Evolutionary conservation across 371 early-diverging fungal species (phyloP), one percentile per base, ranked within the genome.

Genomic region (Capniomyces stellatus): DNA sequence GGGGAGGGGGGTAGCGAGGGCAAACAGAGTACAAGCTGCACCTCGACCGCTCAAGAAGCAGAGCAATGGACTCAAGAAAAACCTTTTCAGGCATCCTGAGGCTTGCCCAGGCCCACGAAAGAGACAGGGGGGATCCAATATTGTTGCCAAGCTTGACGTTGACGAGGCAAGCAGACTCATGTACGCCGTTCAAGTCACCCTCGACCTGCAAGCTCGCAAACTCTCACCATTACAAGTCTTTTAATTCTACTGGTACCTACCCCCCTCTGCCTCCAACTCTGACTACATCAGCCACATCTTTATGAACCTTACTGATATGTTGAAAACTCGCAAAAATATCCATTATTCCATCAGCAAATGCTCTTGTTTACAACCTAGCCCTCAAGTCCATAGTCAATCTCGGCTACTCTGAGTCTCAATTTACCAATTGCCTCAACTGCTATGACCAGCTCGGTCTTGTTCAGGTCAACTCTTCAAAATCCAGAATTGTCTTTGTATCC

Each of bases 111-210:
- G 96, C 80, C 2, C 74, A 80, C 62, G 94, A 96, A 0, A 82
- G 97, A 56, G 69, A 96, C 28, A 82, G 95, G 22, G 75, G 87
- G 51, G 51, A n/a, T 75, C 85, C 8, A 79, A 82, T 28, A 64
- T 61, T n/a, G 92, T 96, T 1, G 74, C 75, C 21, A 71, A 78
- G 24, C 72, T 59, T 15, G 98, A 99, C 73, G 92, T 98, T 21
- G 86, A 92, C 54, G 98, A 99, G 66, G 95, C 95, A 0, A 64
- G 94, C 57, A 76, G 96, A 21, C 67, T 99, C 54, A 78, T 98
- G 60, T 89, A 93, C 64, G 84, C 84, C 28, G 81, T 82, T 55
- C 89, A 87, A 59, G 62, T 69, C 29, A 69, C 71, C 21, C 55
- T 56, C 2, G 69, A 65, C 40, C 46, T 64, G 24, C 63, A 59